Conservation (phyloP, 768 basidiomycete species). For the Termitomyces titanicus region DNA sequence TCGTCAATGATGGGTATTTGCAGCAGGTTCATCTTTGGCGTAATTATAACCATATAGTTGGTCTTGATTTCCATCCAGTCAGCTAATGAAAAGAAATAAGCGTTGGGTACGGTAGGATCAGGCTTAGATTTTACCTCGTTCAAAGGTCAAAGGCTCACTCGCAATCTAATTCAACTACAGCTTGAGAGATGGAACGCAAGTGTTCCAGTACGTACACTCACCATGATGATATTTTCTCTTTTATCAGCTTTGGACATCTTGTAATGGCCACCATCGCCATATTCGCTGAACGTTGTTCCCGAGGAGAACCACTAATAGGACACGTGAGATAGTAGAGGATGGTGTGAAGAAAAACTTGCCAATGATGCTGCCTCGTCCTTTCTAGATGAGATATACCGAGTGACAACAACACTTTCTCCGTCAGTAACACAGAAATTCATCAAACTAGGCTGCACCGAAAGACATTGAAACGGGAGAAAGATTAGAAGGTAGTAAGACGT, state of each 20-base stretch:
- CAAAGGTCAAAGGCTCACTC: conserved; percentile 94
- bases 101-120: neutral
- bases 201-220: conserved; percentile 19
- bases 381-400: conserved; percentile 90
- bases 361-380: conserved; percentile 91
- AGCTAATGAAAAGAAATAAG: conserved; percentile 36
- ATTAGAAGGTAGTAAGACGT: conserved; percentile 5
- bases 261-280: conserved; percentile 84
- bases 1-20: conserved; percentile 95
- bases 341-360: conserved; percentile 33
- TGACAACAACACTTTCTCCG: conserved; percentile 89
- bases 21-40: conserved; percentile 91
- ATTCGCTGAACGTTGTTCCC: conserved; percentile 91
- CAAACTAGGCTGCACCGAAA: conserved; percentile 61
- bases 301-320: conserved; percentile 83
- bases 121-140: conserved; percentile 56
- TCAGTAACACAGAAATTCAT: conserved; percentile 98
- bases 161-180: conserved; percentile 50
- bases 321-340: neutral
- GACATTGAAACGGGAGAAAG: neutral
- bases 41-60: conserved; percentile 93
- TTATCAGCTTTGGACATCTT: conserved; percentile 96
- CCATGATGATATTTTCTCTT: conserved; percentile 94
- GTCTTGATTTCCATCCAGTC: conserved; percentile 99
- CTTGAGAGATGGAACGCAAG: conserved; percentile 2